Conservation (phyloP, 495 filamentous ascomycete genomes). For the Penicillium verhagenii region DNA sequence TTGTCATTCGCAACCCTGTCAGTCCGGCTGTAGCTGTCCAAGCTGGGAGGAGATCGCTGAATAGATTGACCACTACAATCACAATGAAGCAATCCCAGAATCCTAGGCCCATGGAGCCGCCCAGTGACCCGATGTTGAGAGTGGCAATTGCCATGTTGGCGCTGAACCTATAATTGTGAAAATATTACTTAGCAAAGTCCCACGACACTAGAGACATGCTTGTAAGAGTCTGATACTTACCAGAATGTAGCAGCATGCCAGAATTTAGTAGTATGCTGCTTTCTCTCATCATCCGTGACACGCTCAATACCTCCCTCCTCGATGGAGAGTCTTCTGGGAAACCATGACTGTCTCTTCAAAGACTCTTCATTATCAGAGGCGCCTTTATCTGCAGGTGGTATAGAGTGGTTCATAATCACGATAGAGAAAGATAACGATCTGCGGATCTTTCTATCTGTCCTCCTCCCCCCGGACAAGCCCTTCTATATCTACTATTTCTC, state of each 20-base stretch:
- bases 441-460: background rate
- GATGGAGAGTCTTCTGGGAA: slow-evolving; percentile 42
- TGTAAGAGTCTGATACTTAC: slow-evolving; percentile 20
- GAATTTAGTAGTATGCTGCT: slow-evolving; percentile 52
- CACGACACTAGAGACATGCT: background rate
- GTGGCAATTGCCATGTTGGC: slow-evolving; percentile 67
- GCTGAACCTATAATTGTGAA: slow-evolving; percentile 39
- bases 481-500: background rate
- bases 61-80: slow-evolving; percentile 59
- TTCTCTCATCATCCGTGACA: slow-evolving; percentile 59
- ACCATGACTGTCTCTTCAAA: slow-evolving; percentile 2
- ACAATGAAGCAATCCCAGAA: slow-evolving; percentile 63
- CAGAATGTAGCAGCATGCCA: slow-evolving; percentile 50
- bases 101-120: slow-evolving; percentile 21
- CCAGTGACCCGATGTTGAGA: slow-evolving; percentile 63
- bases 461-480: background rate
- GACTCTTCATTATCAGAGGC: background rate
- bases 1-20: slow-evolving; percentile 39
- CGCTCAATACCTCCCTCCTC: slow-evolving; percentile 67
- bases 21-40: slow-evolving; percentile 39
- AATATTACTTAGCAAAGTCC: background rate
- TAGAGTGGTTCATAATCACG: background rate
- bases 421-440: background rate
- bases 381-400: background rate
- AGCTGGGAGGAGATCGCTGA: slow-evolving; percentile 36